Percentiles rank a stretch among this genome's conserved stretches.
phyloP scores from a whole-genome alignment of 768 basidiomycete genomes.

The Lactifluus piperatus region DNA sequence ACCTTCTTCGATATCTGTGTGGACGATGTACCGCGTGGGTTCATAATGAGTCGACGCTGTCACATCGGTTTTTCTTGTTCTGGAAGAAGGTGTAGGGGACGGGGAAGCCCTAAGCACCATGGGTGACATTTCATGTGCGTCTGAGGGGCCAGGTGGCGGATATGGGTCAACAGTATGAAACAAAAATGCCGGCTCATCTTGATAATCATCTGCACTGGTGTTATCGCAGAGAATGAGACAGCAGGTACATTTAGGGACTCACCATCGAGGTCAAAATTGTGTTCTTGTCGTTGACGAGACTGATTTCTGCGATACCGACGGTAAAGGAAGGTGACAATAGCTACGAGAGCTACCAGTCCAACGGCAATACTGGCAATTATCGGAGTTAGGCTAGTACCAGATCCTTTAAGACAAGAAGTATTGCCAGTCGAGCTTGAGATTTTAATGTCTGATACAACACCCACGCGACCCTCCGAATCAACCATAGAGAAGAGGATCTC shows the following conservation, averaged over 20 bases:
- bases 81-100: background rate
- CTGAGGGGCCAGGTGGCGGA: background rate
- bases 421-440: slow-evolving; percentile 41
- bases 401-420: slow-evolving; percentile 37
- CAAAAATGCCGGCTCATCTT: background rate
- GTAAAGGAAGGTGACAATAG: background rate
- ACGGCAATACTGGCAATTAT: background rate
- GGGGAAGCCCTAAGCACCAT: background rate
- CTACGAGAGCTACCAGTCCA: background rate
- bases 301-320: background rate
- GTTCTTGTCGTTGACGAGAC: background rate
- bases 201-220: background rate
- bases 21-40: slow-evolving; percentile 33
- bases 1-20: slow-evolving; percentile 60
- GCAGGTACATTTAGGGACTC: background rate
- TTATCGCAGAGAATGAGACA: background rate
- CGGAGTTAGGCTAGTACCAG: background rate
- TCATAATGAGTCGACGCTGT: background rate
- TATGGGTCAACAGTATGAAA: background rate
- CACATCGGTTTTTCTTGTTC: background rate
- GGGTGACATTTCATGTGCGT: background rate
- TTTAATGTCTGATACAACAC: slow-evolving; percentile 51
- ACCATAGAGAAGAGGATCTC: slow-evolving; percentile 48
- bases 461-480: slow-evolving; percentile 41
- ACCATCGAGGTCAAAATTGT: background rate